phyloP scores from a whole-genome alignment of 345 rosid genomes.

The Combretum micranthum region DNA sequence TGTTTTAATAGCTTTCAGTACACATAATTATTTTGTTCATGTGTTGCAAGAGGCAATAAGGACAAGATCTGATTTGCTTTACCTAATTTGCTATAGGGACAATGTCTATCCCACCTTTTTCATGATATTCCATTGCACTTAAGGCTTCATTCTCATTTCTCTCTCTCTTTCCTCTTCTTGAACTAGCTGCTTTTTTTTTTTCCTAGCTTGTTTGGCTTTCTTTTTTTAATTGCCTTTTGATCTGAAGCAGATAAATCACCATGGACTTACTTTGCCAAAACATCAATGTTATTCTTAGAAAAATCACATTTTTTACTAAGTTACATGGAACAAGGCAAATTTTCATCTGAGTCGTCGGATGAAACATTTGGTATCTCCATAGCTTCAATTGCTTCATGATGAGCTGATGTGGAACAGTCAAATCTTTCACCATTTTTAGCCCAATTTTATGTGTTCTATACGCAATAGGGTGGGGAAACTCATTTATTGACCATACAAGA shows the following conservation, averaged over 20 bases:
- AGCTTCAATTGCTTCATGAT: conserved; percentile 95
- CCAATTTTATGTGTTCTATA: conserved; percentile 73
- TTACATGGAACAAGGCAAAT: conserved; percentile 26
- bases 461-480: conserved; percentile 87
- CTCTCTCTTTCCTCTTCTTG: conserved; percentile 99
- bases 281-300: conserved; percentile 48
- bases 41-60: too few relatives aligned
- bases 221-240: conserved; percentile 72
- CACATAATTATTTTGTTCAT: too few relatives aligned
- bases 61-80: too few relatives aligned
- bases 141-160: too few relatives aligned
- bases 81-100: too few relatives aligned
- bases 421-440: conserved; percentile 75
- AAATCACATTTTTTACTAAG: conserved; percentile 45
- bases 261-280: conserved; percentile 79
- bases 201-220: conserved; percentile 80
- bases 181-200: conserved; percentile 93
- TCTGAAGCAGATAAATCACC: conserved; percentile 75
- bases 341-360: conserved; percentile 88
- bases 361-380: conserved; percentile 87
- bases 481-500: conserved; percentile 67
- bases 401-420: conserved; percentile 86
- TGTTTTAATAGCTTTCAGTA: too few relatives aligned
- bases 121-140: too few relatives aligned
- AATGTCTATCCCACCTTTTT: too few relatives aligned